Base-by-base conservation (phyloP, 2,329 filamentous ascomycete species). In the Proliferodiscus dingleyae region DNA sequence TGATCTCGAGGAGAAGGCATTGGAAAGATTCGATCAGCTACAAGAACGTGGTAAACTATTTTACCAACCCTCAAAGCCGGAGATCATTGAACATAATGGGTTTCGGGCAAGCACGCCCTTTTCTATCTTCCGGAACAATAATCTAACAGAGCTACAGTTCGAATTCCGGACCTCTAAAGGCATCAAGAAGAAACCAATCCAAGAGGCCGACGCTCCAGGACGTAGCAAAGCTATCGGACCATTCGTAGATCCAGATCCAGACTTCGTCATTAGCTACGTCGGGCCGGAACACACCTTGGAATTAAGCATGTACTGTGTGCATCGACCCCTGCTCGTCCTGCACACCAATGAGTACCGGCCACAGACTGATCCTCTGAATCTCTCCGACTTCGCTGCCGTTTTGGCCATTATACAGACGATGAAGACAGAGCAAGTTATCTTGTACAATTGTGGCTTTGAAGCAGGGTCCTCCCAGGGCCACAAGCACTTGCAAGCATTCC, bases 161-260 rank as follows among this genome's bases (percentile, higher is more conserved):
- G 34, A 37, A 15, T 37, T 37, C 19, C 34, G 34, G 11, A 24
- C 23, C 6, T 37, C 34, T 13, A 13, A 11, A 15, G 34, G 34
- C 8, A 37, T 37, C 19, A 37, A 37, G 19, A 37, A 37, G 19
- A 37, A 37, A 19, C 34, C 34, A 24, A 37, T 37, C 34, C 34
- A 22, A 8, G 18, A 18, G 5, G 34, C 34, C 19, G 34, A 37
- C 11, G 34, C 34, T 5, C 19, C 34, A 10, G 34, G 34, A 37
- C 34, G 34, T 10, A 37, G 18, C 21, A 9, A 22, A 24, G 18
- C 34, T n/a, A 37, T 37, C 9, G 34, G 34, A 4, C 34, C 34
- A 6, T 37, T 37, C 34, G 34, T 37, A 8, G 15, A 37, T 18
- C 34, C 34, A 2, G 34, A 37, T n/a, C 34, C 34, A 4, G 23